Evolutionary conservation across 31 red algal genomes (phyloP).

Genomic region (Porphyra umbilicalis): DNA sequence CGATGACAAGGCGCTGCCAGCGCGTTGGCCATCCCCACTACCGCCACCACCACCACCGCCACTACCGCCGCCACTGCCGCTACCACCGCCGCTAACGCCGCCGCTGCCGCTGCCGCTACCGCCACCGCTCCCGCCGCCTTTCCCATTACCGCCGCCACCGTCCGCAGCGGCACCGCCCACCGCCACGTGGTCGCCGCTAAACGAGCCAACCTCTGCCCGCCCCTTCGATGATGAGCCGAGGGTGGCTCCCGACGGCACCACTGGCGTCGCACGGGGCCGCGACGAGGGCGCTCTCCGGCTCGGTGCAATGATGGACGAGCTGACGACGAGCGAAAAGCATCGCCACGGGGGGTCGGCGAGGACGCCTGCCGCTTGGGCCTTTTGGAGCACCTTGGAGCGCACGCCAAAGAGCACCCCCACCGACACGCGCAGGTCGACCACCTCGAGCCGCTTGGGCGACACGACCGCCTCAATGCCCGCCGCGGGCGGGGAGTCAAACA

Average conservation of each 20-base stretch:
- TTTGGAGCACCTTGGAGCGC: constrained; percentile 49
- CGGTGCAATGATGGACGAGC: background rate
- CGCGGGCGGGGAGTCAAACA: background rate
- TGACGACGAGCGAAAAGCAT: constrained; percentile 59
- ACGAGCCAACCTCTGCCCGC: background rate
- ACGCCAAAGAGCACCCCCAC: constrained; percentile 68
- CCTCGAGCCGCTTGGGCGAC: background rate
- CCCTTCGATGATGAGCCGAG: background rate
- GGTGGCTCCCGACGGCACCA: background rate
- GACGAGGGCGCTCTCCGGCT: background rate
- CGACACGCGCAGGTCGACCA: constrained; percentile 37
- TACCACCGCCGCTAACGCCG: background rate
- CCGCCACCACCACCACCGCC: background rate
- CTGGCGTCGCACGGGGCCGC: background rate
- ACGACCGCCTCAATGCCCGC: background rate
- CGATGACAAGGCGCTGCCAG: no score
- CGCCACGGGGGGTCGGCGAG: constrained; percentile 64
- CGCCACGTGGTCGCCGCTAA: no score
- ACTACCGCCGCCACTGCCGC: background rate
- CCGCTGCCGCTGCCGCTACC: background rate
- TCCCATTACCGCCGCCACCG: background rate
- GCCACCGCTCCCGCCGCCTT: background rate
- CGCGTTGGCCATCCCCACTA: no score
- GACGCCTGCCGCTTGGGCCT: constrained; percentile 29
- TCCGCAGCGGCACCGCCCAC: no score